A percentile compares a stretch with the other conserved stretches of the same genome.
Conservation (phyloP, 495 filamentous ascomycete genomes). For the Lasiosphaeriaceae sp. region DNA sequence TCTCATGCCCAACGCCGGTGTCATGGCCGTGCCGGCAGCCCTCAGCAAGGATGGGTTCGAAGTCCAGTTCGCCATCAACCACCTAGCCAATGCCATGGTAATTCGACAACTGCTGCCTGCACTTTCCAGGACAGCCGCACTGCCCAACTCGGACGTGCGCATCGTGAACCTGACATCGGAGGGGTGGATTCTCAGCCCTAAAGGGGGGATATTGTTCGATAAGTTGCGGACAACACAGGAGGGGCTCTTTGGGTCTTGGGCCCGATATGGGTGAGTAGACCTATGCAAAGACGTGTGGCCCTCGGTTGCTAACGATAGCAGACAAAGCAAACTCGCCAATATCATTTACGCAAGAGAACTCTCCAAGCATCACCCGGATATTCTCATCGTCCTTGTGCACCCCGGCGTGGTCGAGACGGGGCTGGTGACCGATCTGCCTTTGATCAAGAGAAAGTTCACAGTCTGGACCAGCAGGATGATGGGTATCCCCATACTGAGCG, state of each 20-base stretch:
- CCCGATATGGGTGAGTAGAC: constrained; percentile 44
- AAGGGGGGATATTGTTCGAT: constrained; percentile 33
- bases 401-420: constrained; percentile 62
- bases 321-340: constrained; percentile 64
- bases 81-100: constrained; percentile 64
- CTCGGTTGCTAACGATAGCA: no score
- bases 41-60: constrained; percentile 63
- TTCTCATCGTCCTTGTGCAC: constrained; percentile 54
- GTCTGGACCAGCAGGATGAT: constrained; percentile 13
- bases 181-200: constrained; percentile 32
- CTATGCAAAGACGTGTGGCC: no score
- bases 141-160: constrained; percentile 34
- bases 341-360: constrained; percentile 59
- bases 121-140: constrained; percentile 47
- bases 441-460: constrained; percentile 11
- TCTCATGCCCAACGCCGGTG: constrained; percentile 59
- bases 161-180: constrained; percentile 36
- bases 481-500: constrained; percentile 23
- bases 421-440: constrained; percentile 31
- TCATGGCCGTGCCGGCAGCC: constrained; percentile 53
- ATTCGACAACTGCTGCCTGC: constrained; percentile 58
- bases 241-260: constrained; percentile 25
- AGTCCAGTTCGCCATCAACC: constrained; percentile 66
- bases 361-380: constrained; percentile 51
- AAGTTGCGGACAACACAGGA: constrained; percentile 35